Percentiles rank a stretch among this genome's conserved stretches.
These are phyloP conservation scores for Boletus rubroflammeus DNA, from an alignment of 768 basidiomycete species.

Conservation along the genomic window DNA sequence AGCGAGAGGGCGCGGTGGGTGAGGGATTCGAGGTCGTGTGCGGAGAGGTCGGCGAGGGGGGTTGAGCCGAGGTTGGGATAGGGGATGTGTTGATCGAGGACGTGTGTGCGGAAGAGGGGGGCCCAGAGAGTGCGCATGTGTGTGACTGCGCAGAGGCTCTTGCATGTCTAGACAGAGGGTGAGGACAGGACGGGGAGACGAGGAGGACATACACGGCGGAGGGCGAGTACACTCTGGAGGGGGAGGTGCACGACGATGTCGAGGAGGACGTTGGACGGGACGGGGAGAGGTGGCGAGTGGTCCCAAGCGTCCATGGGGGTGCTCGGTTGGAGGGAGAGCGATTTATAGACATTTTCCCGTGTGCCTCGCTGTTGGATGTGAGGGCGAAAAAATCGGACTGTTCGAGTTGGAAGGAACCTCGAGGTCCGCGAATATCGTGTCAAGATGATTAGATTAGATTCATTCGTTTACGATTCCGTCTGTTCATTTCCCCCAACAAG, in stretches of 20 bases:
- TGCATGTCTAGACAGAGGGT: slow-evolving; percentile 41
- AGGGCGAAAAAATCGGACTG: slow-evolving; percentile 27
- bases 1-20: slow-evolving; percentile 39
- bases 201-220: slow-evolving; percentile 45
- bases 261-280: slow-evolving; percentile 51
- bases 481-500: background rate
- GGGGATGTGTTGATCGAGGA: slow-evolving; percentile 44
- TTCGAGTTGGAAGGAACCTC: too few relatives aligned
- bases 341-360: slow-evolving; percentile 1
- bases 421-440: slow-evolving; percentile 23
- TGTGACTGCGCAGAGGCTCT: slow-evolving; percentile 38
- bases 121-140: slow-evolving; percentile 51
- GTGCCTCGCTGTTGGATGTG: background rate
- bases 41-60: slow-evolving; percentile 32
- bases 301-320: slow-evolving; percentile 4
- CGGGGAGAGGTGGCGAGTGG: slow-evolving; percentile 11
- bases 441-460: slow-evolving; percentile 25
- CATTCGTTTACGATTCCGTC: too few relatives aligned
- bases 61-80: slow-evolving; percentile 36
- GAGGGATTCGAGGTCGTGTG: slow-evolving; percentile 43
- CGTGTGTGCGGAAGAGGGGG: slow-evolving; percentile 38
- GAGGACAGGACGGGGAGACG: background rate
- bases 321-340: too few relatives aligned
- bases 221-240: slow-evolving; percentile 38
- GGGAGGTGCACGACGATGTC: slow-evolving; percentile 41